phyloP scores from a whole-genome alignment of 208 protist species.

The Leishmania braziliensis region DNA sequence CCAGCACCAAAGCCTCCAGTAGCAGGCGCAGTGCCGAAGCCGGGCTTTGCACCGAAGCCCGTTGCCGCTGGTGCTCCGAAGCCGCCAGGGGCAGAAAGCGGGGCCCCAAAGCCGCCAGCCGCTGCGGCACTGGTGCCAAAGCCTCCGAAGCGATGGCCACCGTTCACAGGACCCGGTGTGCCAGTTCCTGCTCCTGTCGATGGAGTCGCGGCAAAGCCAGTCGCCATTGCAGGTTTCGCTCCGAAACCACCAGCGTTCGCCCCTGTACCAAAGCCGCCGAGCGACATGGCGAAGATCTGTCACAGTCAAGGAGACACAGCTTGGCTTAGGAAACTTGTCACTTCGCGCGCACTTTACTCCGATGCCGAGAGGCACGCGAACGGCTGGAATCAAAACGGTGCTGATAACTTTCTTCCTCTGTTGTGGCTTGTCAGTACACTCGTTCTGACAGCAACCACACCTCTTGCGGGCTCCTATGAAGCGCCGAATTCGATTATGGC shows the following conservation, averaged over 20 bases:
- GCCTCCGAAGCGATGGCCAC: conserved; percentile 13
- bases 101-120: conserved; percentile 32
- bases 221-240: conserved; percentile 8
- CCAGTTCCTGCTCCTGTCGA: background rate
- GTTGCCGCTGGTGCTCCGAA: conserved; percentile 28
- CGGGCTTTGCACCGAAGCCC: conserved; percentile 19
- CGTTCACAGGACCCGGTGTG: background rate
- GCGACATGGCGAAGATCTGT: conserved; percentile 2
- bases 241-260: conserved; percentile 13
- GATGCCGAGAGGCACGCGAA: background rate
- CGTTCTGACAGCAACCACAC: background rate
- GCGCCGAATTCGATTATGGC: background rate
- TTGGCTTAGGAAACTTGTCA: background rate
- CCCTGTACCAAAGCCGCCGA: conserved; percentile 40
- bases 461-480: background rate
- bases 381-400: background rate
- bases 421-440: background rate
- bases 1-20: conserved; percentile 36
- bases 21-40: conserved; percentile 35
- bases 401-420: background rate
- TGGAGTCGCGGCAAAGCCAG: conserved; percentile 30
- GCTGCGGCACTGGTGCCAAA: conserved; percentile 17
- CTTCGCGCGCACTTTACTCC: background rate
- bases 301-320: background rate
- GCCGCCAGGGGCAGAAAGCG: conserved; percentile 18